Evolutionary conservation across 2,329 filamentous ascomycete species (phyloP).

Genomic region (Pseudofabraea citricarpa): DNA sequence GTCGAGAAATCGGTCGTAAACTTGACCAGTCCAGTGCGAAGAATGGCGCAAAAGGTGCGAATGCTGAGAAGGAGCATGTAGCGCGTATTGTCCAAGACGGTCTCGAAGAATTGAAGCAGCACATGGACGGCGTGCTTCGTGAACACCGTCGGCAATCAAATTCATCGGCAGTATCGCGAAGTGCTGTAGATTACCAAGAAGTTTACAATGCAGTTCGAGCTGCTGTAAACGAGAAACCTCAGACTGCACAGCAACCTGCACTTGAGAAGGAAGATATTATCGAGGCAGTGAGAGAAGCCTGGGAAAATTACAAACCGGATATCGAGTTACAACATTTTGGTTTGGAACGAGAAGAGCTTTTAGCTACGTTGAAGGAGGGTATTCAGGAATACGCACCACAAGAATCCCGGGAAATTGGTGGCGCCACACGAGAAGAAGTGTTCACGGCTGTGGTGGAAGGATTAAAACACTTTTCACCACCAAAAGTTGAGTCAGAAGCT

Average conservation of each 20-base stretch:
- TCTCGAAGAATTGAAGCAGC: slow-evolving; percentile 74
- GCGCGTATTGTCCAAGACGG: slow-evolving; percentile 74
- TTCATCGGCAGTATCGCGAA: slow-evolving; percentile 56
- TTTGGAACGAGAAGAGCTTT: slow-evolving; percentile 82
- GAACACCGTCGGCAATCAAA: slow-evolving; percentile 69
- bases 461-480: slow-evolving; percentile 73
- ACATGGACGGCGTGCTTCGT: slow-evolving; percentile 74
- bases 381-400: slow-evolving; percentile 65
- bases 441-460: slow-evolving; percentile 82
- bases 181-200: slow-evolving; percentile 72
- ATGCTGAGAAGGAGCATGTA: slow-evolving; percentile 64
- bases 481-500: slow-evolving; percentile 64
- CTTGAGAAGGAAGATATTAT: slow-evolving; percentile 79
- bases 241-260: slow-evolving; percentile 45
- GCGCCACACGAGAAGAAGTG: slow-evolving; percentile 77
- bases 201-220: slow-evolving; percentile 81
- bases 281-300: slow-evolving; percentile 80
- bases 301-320: slow-evolving; percentile 92
- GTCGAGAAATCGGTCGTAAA: slow-evolving; percentile 79
- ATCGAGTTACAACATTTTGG: slow-evolving; percentile 88
- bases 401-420: slow-evolving; percentile 38
- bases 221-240: slow-evolving; percentile 53
- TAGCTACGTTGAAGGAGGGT: slow-evolving; percentile 81
- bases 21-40: slow-evolving; percentile 64
- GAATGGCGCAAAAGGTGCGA: slow-evolving; percentile 40